phyloP scores from a whole-genome alignment of 2,329 filamentous ascomycete species.

The Grosmannia clavigera region DNA sequence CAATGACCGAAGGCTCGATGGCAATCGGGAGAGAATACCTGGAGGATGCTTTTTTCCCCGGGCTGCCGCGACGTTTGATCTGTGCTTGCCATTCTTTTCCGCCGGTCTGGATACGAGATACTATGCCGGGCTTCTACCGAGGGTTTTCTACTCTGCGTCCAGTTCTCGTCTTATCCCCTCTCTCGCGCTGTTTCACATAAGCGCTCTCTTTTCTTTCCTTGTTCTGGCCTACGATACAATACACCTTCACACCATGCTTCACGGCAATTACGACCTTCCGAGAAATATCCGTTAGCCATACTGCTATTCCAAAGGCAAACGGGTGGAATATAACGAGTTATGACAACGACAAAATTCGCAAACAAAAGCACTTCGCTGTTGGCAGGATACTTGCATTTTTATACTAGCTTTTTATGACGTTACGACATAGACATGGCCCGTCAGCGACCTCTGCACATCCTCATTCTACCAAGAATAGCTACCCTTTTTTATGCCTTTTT shows the following conservation, averaged over 20 bases:
- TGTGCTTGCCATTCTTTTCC: background rate
- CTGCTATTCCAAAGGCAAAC: background rate
- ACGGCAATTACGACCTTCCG: slow-evolving; percentile 17
- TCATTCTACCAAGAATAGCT: background rate
- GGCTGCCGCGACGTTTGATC: background rate
- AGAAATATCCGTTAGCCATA: slow-evolving; percentile 14
- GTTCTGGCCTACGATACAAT: slow-evolving; percentile 11
- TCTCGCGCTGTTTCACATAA: background rate
- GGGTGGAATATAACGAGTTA: background rate
- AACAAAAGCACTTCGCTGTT: background rate
- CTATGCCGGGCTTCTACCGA: too few relatives aligned
- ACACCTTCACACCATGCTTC: slow-evolving; percentile 22
- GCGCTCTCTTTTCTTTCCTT: background rate
- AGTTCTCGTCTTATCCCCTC: too few relatives aligned
- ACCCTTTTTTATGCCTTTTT: background rate
- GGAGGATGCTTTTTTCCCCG: background rate
- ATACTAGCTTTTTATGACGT: slow-evolving; percentile 8
- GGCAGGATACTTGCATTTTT: slow-evolving; percentile 5
- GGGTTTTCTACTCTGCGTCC: too few relatives aligned
- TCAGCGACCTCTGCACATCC: background rate
- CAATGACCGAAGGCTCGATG: background rate
- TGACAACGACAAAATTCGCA: background rate
- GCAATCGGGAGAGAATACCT: too few relatives aligned
- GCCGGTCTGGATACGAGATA: background rate
- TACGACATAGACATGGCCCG: slow-evolving; percentile 7